Base-by-base conservation (phyloP, 768 basidiomycete genomes). In the Psilocybe subaeruginosa region DNA sequence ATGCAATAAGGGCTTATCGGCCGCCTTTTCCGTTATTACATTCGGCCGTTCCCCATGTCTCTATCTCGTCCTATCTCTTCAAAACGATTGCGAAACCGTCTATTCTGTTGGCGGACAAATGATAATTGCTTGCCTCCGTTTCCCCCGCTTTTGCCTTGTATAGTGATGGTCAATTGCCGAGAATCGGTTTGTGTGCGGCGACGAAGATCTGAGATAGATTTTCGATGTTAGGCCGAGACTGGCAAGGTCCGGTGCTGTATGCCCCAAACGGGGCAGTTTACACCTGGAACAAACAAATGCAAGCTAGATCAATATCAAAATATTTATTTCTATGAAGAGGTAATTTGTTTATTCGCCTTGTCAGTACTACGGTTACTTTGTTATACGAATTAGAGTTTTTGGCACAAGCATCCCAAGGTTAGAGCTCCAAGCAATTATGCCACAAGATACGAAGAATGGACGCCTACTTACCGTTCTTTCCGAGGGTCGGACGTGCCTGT, bases 401-500 rank as follows among this genome's bases (percentile, higher is more conserved):
- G n/a, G 14, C 41, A 43, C 41, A 43, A 43, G 41, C 41, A 8
- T 43, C 41, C n/a, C 41, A 16, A 16, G 6, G 41, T 43, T 9
- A 43, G n/a, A 16, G 4, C 41, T n/a, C 41, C 41, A 43, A 43
- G 41, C 14, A n/a, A 16, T 12, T 43, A 43, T 12, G 11, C 41
- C 11, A 43, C n/a, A n/a, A 43, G 41, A 43, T 43, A 41, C 48
- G 49, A 58, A 51, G 23, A 19, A 58, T n/a, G 37, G 23, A 19
- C n/a, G 41, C 30, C 50, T 58, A 27, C 43, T 49, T 49, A 48
- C 49, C 33, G 46, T 58, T 43, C 33, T 51, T 19, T 53, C 63
- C 59, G 56, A 64, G 54, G 19, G 48, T 56, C 57, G 60, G 58
- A 56, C 9, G 52, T 56, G 39, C 60, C 58, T 65, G 49, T 33